Evolutionary conservation across 2,329 filamentous ascomycete species (phyloP).

Genomic region (Blastomyces emzantsi): DNA sequence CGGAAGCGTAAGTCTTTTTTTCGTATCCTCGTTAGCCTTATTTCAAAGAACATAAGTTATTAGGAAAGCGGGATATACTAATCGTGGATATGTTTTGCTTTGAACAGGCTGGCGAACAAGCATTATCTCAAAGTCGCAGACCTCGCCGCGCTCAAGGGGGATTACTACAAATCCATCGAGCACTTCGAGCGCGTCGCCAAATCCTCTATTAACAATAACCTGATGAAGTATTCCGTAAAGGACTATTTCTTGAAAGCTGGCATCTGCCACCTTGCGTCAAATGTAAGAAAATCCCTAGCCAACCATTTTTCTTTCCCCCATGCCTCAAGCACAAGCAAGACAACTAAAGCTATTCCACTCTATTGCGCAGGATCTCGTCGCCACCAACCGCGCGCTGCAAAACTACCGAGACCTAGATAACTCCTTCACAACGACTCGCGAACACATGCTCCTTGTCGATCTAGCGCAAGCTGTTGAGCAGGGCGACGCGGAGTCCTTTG

Average conservation of each 20-base stretch:
- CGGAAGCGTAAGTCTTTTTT: conserved; percentile 56
- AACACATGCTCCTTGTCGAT: conserved; percentile 72
- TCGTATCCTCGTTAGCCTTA: background rate
- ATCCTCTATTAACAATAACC: conserved; percentile 72
- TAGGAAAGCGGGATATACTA: background rate
- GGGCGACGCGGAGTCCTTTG: conserved; percentile 72
- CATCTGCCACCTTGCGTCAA: conserved; percentile 73
- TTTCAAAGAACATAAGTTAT: background rate
- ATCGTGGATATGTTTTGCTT: background rate
- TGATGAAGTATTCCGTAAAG: conserved; percentile 91
- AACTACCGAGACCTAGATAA: conserved; percentile 73
- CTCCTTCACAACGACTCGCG: conserved; percentile 65
- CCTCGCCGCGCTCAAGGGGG: conserved; percentile 66
- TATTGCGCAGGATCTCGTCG: conserved; percentile 57
- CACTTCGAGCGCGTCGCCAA: conserved; percentile 77
- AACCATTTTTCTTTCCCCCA: background rate
- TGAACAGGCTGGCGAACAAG: conserved; percentile 73
- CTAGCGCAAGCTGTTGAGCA: conserved; percentile 65
- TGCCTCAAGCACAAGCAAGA: background rate
- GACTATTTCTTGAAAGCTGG: conserved; percentile 93
- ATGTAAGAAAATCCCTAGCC: conserved; percentile 25
- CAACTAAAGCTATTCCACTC: background rate
- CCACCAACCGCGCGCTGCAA: conserved; percentile 68
- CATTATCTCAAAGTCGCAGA: conserved; percentile 89
- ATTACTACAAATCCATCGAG: conserved; percentile 76